A percentile compares a stretch with the other conserved stretches of the same genome.
Conservation (phyloP, 306 rosid genomes). For the Cicer cuneatum region DNA sequence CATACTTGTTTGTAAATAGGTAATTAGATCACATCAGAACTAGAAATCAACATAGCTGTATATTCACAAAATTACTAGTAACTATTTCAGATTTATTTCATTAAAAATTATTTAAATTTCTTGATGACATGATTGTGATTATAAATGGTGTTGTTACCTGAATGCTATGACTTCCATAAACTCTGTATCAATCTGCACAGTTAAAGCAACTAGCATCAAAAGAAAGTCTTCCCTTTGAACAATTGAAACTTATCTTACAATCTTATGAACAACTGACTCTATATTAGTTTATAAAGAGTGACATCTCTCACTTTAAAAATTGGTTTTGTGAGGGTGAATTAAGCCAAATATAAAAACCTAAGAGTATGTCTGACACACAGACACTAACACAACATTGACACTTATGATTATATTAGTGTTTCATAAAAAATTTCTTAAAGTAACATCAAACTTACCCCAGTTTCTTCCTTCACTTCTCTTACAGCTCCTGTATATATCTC, state of each 20-base stretch:
- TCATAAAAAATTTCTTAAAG: background rate
- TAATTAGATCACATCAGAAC: background rate
- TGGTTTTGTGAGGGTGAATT: too few relatives aligned
- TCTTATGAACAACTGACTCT: background rate
- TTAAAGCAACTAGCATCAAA: slow-evolving; percentile 38
- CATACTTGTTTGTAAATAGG: background rate
- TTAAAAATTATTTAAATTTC: background rate
- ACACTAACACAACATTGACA: too few relatives aligned
- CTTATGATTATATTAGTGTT: too few relatives aligned
- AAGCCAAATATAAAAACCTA: too few relatives aligned
- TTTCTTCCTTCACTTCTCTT: slow-evolving; percentile 98
- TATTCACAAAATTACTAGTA: background rate
- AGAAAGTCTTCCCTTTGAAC: slow-evolving; percentile 11
- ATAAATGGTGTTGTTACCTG: slow-evolving; percentile 60
- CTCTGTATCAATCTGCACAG: slow-evolving; percentile 81
- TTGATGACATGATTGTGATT: background rate
- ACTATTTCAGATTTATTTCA: background rate
- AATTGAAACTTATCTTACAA: background rate
- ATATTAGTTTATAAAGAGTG: background rate
- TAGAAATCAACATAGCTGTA: too few relatives aligned
- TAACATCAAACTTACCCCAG: slow-evolving; percentile 65
- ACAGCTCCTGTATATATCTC: slow-evolving; percentile 90
- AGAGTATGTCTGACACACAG: too few relatives aligned
- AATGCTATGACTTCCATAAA: slow-evolving; percentile 92
- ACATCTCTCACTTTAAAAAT: too few relatives aligned